Conservation (phyloP, 73 alveolate genomes). For the Paramecium biaurelia region DNA sequence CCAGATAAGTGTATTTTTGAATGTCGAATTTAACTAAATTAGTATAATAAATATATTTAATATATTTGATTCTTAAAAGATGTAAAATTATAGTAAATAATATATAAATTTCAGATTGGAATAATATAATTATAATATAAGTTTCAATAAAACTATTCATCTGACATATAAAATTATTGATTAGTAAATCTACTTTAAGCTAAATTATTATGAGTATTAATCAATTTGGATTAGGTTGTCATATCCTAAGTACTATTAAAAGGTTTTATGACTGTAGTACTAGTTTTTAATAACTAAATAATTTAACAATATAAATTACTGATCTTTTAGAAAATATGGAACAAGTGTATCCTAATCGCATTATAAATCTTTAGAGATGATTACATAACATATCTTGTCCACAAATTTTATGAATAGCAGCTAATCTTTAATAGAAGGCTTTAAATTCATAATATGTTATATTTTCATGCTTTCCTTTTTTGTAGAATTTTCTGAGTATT, state of each 20-base stretch:
- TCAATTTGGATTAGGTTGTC: neutral
- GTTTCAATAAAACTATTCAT: neutral
- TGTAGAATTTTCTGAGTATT: neutral
- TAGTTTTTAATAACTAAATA: neutral
- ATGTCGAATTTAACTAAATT: neutral
- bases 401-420: constrained; percentile 3
- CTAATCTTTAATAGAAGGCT: constrained; percentile 1
- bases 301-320: neutral
- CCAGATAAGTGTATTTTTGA: neutral
- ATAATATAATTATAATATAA: neutral
- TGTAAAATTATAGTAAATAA: too few species aligned
- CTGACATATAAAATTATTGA: neutral
- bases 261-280: neutral
- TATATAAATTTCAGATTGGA: neutral
- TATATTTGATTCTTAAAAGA: neutral
- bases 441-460: constrained; percentile 14
- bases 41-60: neutral
- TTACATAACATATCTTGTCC: neutral
- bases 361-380: constrained; percentile 13
- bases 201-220: neutral
- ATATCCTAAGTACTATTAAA: neutral
- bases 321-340: neutral
- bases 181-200: constrained; percentile 4
- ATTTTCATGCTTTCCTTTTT: constrained; percentile 24
- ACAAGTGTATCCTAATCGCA: constrained; percentile 37